A percentile compares a stretch with the other conserved stretches of the same genome.
These are phyloP conservation scores for Clitoria ternatea DNA, from an alignment of 306 rosid genomes.

Conservation along the genomic window DNA sequence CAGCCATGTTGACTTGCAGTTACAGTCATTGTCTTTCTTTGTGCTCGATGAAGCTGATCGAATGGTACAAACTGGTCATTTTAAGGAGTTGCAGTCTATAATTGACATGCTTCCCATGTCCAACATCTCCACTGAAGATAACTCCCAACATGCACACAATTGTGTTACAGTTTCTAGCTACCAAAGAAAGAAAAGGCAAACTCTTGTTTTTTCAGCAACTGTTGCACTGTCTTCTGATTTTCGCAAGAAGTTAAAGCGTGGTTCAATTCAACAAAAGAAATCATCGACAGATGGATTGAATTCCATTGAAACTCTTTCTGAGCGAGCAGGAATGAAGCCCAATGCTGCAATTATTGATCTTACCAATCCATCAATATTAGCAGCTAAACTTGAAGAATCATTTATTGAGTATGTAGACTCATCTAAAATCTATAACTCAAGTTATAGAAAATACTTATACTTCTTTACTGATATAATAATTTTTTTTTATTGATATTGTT, in stretches of 20 bases:
- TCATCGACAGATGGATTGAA: conserved; percentile 52
- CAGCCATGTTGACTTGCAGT: conserved; percentile 51
- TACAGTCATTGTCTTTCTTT: conserved; percentile 86
- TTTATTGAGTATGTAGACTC: conserved; percentile 76
- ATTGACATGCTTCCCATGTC: conserved; percentile 85
- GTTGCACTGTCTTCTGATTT: conserved; percentile 86
- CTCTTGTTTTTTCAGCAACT: conserved; percentile 95
- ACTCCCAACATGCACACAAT: conserved; percentile 41
- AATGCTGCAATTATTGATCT: conserved; percentile 89
- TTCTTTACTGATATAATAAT: not conserved
- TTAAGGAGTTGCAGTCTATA: conserved; percentile 86
- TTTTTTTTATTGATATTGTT: not conserved
- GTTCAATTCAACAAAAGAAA: conserved; percentile 54
- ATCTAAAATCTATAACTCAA: conserved; percentile 17
- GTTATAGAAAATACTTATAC: not conserved
- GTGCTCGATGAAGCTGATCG: conserved; percentile 98
- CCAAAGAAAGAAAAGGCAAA: conserved; percentile 92
- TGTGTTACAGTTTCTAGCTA: conserved; percentile 49
- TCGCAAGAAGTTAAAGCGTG: conserved; percentile 83
- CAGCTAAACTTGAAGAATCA: conserved; percentile 86
- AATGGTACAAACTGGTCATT: conserved; percentile 91
- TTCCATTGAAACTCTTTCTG: conserved; percentile 84
- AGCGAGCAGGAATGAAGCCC: conserved; percentile 87
- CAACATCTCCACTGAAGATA: conserved; percentile 37
- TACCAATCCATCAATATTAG: conserved; percentile 69